These are phyloP conservation scores for Aspergillus fumigatiaffinis DNA, from an alignment of 2,329 filamentous ascomycete species.

Conservation along the genomic window DNA sequence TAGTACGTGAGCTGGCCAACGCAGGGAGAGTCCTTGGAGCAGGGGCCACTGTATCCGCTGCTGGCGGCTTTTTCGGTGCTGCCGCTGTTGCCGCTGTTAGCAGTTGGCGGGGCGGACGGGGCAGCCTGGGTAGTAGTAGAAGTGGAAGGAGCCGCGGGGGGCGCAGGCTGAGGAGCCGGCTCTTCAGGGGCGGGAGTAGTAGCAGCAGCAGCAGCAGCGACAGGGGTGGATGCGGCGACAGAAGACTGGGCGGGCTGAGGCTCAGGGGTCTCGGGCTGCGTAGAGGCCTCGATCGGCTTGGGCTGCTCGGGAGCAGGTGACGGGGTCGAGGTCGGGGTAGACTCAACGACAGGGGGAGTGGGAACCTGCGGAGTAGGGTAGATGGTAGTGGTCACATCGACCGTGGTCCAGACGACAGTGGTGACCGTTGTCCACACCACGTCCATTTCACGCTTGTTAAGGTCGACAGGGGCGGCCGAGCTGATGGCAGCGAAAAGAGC, in stretches of 20 bases:
- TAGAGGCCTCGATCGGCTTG: slow-evolving; percentile 12
- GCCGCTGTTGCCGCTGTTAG: slow-evolving; percentile 9
- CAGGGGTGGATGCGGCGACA: slow-evolving; percentile 4
- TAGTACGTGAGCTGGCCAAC: slow-evolving; percentile 73
- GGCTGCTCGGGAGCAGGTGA: slow-evolving; percentile 1
- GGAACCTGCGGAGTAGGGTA: slow-evolving; percentile 31
- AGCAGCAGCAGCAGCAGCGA: background rate
- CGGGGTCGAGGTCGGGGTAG: slow-evolving; percentile 8
- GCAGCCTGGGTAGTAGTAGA: slow-evolving; percentile 12
- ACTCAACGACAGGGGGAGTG: slow-evolving; percentile 15
- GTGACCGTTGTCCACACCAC: slow-evolving; percentile 50
- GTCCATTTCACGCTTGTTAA: slow-evolving; percentile 31
- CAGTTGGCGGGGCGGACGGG: slow-evolving; percentile 18
- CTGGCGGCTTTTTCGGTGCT: slow-evolving; percentile 5
- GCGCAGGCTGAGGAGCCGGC: background rate
- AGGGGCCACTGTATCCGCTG: slow-evolving; percentile 21
- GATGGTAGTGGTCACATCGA: slow-evolving; percentile 48
- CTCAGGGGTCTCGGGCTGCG: slow-evolving; percentile 10
- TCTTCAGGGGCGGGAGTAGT: background rate
- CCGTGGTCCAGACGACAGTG: slow-evolving; percentile 46
- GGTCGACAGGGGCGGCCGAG: slow-evolving; percentile 28
- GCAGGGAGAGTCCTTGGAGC: slow-evolving; percentile 25
- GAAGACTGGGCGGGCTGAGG: slow-evolving; percentile 4
- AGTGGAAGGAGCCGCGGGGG: slow-evolving; percentile 7
- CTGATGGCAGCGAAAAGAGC: slow-evolving; percentile 31